phyloP scores from a whole-genome alignment of 768 basidiomycete genomes.

The Amanita pseudoporphyria region DNA sequence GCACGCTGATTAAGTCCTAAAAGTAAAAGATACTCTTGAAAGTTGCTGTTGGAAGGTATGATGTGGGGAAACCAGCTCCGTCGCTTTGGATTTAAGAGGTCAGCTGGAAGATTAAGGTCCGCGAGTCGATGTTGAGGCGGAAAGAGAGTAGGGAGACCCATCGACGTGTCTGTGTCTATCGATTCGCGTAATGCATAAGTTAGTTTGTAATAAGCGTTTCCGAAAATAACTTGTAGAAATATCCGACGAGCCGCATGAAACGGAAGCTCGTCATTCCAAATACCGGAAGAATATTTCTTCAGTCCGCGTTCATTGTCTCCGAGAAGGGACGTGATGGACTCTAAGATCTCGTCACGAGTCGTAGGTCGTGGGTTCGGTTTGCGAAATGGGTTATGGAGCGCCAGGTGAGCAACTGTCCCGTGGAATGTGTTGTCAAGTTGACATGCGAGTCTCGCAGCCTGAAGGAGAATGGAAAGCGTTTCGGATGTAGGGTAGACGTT shows the following conservation, averaged over 20 bases:
- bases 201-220: conserved; percentile 31
- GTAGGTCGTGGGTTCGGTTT: neutral
- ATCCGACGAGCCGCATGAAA: conserved; percentile 39
- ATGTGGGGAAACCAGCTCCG: conserved; percentile 18
- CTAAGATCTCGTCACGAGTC: conserved; percentile 18
- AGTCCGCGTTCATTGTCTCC: conserved; percentile 14
- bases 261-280: conserved; percentile 38
- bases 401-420: conserved; percentile 39
- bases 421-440: conserved; percentile 41
- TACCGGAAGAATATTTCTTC: conserved; percentile 23
- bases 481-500: conserved; percentile 40
- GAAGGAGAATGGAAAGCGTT: conserved; percentile 53
- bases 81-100: conserved; percentile 12
- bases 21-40: conserved; percentile 49
- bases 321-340: conserved; percentile 19
- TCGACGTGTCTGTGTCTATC: conserved; percentile 15
- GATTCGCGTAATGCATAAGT: conserved; percentile 21
- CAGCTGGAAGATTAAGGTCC: conserved; percentile 15
- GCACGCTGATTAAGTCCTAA: conserved; percentile 41
- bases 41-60: conserved; percentile 41
- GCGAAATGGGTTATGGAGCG: conserved; percentile 26
- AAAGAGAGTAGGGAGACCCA: conserved; percentile 4
- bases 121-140: conserved; percentile 7
- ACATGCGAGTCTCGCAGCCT: conserved; percentile 44
- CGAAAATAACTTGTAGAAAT: conserved; percentile 48